A percentile compares a stretch with the other conserved stretches of the same genome.
Conservation (phyloP, 495 filamentous ascomycete genomes). For the Penicillium cinerascens region DNA sequence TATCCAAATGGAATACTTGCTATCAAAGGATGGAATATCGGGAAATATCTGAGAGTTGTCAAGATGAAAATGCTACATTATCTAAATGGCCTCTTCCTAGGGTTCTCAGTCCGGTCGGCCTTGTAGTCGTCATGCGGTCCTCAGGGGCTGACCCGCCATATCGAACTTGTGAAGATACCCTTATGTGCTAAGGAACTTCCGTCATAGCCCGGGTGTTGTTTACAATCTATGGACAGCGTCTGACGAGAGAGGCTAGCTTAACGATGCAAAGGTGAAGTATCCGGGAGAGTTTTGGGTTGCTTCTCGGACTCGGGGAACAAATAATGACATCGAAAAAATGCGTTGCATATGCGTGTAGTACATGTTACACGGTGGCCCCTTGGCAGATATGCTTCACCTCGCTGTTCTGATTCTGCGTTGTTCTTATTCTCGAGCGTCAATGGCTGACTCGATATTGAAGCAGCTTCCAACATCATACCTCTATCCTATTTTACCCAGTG, state of each 20-base stretch:
- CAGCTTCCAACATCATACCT: background rate
- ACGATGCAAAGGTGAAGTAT: background rate
- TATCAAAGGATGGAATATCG: too few species aligned
- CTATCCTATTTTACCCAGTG: too few species aligned
- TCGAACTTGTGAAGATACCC: too few species aligned
- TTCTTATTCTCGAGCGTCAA: background rate
- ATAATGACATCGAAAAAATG: background rate
- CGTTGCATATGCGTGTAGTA: background rate
- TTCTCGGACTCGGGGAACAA: background rate
- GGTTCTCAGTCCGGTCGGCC: too few species aligned
- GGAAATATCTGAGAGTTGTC: too few species aligned
- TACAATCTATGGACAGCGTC: background rate
- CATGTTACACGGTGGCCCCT: background rate
- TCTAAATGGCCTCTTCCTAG: too few species aligned
- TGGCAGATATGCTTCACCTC: background rate
- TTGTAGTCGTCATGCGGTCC: too few species aligned
- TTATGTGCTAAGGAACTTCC: too few species aligned
- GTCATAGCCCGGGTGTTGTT: background rate
- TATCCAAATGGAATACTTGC: too few species aligned
- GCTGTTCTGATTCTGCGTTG: background rate
- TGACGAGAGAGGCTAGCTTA: background rate
- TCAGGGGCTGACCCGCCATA: too few species aligned
- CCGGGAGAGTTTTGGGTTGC: background rate
- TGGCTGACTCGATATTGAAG: background rate
- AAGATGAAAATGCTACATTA: too few species aligned